phyloP scores from a whole-genome alignment of 495 filamentous ascomycete genomes.

The Talaromyces nanjingensis region DNA sequence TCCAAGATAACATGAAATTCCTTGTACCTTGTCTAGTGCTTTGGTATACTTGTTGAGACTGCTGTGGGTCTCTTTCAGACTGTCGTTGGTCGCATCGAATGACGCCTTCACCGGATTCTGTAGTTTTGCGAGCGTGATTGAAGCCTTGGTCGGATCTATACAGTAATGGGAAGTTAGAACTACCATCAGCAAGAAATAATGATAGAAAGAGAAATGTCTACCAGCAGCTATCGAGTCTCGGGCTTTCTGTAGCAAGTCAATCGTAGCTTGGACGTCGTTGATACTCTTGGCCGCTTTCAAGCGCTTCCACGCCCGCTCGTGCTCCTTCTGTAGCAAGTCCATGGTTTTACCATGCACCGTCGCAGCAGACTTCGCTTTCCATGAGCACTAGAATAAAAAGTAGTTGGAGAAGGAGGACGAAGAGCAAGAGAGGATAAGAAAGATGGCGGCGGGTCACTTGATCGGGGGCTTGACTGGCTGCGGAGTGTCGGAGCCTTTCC shows the following conservation, averaged over 20 bases:
- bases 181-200: not conserved
- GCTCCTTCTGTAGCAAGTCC: constrained; percentile 67
- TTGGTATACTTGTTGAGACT: constrained; percentile 76
- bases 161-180: constrained; percentile 7
- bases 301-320: constrained; percentile 59
- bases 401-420: not conserved
- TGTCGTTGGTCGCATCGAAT: constrained; percentile 70
- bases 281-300: constrained; percentile 64
- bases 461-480: not conserved
- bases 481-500: constrained; percentile 8
- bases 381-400: not conserved
- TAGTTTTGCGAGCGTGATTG: constrained; percentile 68
- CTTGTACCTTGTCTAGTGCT: constrained; percentile 66
- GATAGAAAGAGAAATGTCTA: constrained; percentile 23
- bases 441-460: not conserved
- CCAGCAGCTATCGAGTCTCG: constrained; percentile 61
- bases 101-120: constrained; percentile 74
- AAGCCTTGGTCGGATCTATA: constrained; percentile 61
- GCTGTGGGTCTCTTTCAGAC: constrained; percentile 71
- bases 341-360: constrained; percentile 31
- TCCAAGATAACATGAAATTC: constrained; percentile 5
- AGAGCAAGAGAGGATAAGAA: not conserved
- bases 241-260: constrained; percentile 66
- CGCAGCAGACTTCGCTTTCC: not conserved
- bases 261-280: constrained; percentile 70